Conservation (phyloP, 495 filamentous ascomycete genomes). For the Hypoxylon trugodes region DNA sequence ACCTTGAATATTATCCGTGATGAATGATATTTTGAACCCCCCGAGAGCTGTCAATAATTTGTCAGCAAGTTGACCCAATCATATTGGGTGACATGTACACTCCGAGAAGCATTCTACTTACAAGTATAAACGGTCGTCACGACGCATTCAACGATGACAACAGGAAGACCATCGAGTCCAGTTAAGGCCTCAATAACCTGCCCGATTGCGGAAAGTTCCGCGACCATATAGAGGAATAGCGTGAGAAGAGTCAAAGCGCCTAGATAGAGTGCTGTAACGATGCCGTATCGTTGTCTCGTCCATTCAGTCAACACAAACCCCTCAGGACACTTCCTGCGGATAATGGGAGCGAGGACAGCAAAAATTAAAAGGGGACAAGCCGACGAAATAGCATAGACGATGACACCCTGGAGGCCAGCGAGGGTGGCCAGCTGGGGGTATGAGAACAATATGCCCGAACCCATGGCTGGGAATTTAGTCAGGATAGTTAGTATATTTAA, state of each 20-base stretch:
- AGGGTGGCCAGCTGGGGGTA: conserved; percentile 85
- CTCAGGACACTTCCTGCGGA: conserved; percentile 75
- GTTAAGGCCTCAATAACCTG: conserved; percentile 77
- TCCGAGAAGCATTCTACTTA: conserved; percentile 48
- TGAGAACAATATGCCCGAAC: conserved; percentile 78
- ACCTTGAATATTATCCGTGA: conserved; percentile 81
- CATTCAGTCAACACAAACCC: conserved; percentile 84
- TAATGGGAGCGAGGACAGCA: conserved; percentile 73
- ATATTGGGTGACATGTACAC: neutral
- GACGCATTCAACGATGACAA: conserved; percentile 74
- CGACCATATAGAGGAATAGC: conserved; percentile 82
- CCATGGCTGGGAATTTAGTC: conserved; percentile 66
- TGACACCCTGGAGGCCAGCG: conserved; percentile 74
- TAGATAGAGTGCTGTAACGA: conserved; percentile 69
- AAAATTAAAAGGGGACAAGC: conserved; percentile 73
- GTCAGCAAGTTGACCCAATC: conserved; percentile 16
- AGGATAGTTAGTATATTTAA: conserved; percentile 40
- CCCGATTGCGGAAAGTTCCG: conserved; percentile 76
- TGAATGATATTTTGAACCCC: conserved; percentile 78
- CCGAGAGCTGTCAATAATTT: conserved; percentile 63
- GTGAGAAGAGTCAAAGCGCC: conserved; percentile 78
- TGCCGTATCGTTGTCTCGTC: conserved; percentile 76
- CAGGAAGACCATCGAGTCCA: conserved; percentile 74
- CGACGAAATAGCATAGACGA: conserved; percentile 75
- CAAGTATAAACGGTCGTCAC: conserved; percentile 82